Base-by-base conservation (phyloP, 2,329 filamentous ascomycete species). In the Nigrograna mackinnonii region DNA sequence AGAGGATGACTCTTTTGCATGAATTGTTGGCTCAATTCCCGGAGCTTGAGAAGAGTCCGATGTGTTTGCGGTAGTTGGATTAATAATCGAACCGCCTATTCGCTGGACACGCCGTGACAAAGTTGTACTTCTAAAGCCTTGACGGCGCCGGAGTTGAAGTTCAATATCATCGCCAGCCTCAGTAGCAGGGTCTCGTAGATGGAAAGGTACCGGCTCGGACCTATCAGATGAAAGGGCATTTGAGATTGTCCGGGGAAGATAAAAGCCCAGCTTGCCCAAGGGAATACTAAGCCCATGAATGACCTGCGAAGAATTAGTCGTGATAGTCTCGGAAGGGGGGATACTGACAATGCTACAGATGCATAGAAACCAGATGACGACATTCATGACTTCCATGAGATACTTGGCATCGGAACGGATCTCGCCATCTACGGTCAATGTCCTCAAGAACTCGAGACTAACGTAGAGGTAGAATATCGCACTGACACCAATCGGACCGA, bases 381-480 rank as follows among this genome's bases (percentile, higher is more conserved):
- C 76, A 2, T 75, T 76, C 39, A 89, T 79, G 0, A 82, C 76
- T 49, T 95, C 87, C 4, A 75, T 75, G 2, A 95, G 71, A 6
- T 79, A 70, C 22, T 71, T 68, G 0, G 89, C 85, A 60, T 95
- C 89, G 24, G 77, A 73, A 20, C 89, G 77, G 12, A 81, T 70
- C 22, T 78, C 60, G 0, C 81, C 84, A 39, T 87, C 72, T 6
- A 83, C 79, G 0, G 77, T 80, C 42, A 84, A 67, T 3, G 72
- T 60, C 5, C 65, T 61, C 2, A 96, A 74, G 47, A 91, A 96
- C 18, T 95, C 88, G 1, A 88, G 67, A 30, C 81, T 85, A 47
- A 96, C 76, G 59, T 91, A 95, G 5, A 96, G 77, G 62, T 96
- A 96, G 64, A 95, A 96, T 16, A 96, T 80, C 1, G 90, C 91